Evolutionary conservation across 495 filamentous ascomycete genomes (phyloP).

Genomic region (Glarea lozoyensis): DNA sequence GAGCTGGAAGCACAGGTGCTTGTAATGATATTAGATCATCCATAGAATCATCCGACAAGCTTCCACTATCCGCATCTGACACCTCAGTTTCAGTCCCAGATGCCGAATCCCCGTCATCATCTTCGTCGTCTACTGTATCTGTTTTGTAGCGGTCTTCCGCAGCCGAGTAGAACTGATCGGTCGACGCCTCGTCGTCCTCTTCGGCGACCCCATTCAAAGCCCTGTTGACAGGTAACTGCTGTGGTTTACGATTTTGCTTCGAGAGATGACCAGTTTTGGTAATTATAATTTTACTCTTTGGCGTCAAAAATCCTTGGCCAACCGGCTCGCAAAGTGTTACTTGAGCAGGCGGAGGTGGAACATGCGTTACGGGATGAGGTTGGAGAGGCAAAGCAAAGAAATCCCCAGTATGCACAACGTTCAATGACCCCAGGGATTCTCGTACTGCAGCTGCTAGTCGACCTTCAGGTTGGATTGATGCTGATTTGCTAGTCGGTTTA

Average conservation of each 20-base stretch:
- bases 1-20: conserved; percentile 64
- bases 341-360: conserved; percentile 70
- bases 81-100: conserved; percentile 51
- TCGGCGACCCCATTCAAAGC: conserved; percentile 54
- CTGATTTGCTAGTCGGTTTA: conserved; percentile 9
- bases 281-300: conserved; percentile 60
- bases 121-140: conserved; percentile 30
- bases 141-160: conserved; percentile 58
- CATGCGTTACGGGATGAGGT: conserved; percentile 84
- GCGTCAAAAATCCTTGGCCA: conserved; percentile 70
- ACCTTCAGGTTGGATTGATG: conserved; percentile 43
- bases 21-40: conserved; percentile 79
- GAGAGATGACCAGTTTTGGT: conserved; percentile 42
- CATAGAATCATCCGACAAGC: conserved; percentile 65
- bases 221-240: conserved; percentile 29
- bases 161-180: conserved; percentile 83
- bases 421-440: conserved; percentile 57
- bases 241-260: conserved; percentile 27
- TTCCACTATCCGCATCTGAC: conserved; percentile 45
- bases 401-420: conserved; percentile 76
- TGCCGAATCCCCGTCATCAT: conserved; percentile 37
- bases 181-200: conserved; percentile 69
- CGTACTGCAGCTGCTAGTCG: conserved; percentile 70
- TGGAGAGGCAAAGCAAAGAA: conserved; percentile 73
- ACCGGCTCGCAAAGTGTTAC: conserved; percentile 70